Evolutionary conservation across 345 rosid species (phyloP), one percentile per base, ranked within the genome.

Genomic region (Gynandropsis gynandra): DNA sequence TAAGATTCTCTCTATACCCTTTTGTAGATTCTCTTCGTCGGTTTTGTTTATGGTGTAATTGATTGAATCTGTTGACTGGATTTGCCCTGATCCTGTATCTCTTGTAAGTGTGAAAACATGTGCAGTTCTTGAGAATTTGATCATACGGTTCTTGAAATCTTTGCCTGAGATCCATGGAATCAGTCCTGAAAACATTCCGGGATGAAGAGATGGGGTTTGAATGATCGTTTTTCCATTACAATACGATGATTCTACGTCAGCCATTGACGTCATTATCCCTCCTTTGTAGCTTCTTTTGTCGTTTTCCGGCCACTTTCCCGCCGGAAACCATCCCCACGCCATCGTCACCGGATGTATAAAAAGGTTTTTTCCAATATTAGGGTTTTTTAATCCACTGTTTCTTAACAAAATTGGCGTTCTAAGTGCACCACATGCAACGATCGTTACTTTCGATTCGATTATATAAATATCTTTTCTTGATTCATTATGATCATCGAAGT

Each of bases 291-390:
- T 79, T 61, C 59, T 79, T 54, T 85, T 79, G 35, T 49, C 60
- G 37, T 56, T 59, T 57, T 69, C 84, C 0, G 76, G 79, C 78
- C 79, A 81, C 35, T 16, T 61, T 7, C 47, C 59, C n/a, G 72
- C 79, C 0, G 87, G 90, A 40, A 85, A 85, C 56, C 79, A 76
- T 24, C 95, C 97, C 95, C 97, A 88, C 7, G 83, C 85, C 92
- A 88, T 85, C 31, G 85, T 62, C 37, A 85, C 95, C 0, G 95
- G 92, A 61, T 88, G 97, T 53, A 85, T 74, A 64, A 72, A 84
- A 55, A 88, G 53, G 54, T 85, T 74, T 41, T 60, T 80, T 8
- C 95, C 95, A 11, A 88, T 85, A 71, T 77, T 77, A 0, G 61
- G 33, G 46, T 80, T 88, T 73, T 53, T 74, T 29, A 88, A 60